phyloP scores from a whole-genome alignment of 148 eudicot species.

The Camellia japonica region DNA sequence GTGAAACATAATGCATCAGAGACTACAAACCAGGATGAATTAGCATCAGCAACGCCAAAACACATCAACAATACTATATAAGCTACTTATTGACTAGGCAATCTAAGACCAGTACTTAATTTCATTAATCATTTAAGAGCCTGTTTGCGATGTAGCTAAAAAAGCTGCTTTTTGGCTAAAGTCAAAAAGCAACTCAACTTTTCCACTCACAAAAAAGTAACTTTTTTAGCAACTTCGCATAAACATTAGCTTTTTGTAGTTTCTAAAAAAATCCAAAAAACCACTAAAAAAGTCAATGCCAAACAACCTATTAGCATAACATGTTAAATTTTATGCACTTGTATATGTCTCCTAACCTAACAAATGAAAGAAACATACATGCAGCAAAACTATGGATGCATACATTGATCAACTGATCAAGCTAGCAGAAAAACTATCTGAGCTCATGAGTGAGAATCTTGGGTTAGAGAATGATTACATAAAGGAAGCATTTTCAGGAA shows the following conservation, averaged over 20 bases:
- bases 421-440: slow-evolving; percentile 64
- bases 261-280: no score
- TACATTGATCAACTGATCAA: slow-evolving; percentile 59
- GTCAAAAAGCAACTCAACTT: no score
- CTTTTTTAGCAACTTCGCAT: no score
- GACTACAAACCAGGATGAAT: neutral
- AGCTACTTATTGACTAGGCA: no score
- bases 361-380: slow-evolving; percentile 4
- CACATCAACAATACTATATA: no score
- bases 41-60: neutral
- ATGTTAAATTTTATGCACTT: neutral
- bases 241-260: no score
- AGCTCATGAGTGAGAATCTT: slow-evolving; percentile 73
- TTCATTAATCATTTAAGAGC: no score
- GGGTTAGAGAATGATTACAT: slow-evolving; percentile 52
- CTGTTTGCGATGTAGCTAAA: no score
- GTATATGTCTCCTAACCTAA: neutral
- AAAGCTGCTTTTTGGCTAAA: no score
- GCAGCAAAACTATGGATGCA: slow-evolving; percentile 62
- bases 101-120: no score
- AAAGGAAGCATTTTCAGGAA: slow-evolving; percentile 57
- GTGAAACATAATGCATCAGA: neutral
- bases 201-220: no score
- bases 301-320: neutral
- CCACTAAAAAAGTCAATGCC: no score